Percentiles rank a stretch among this genome's conserved stretches.
These are phyloP conservation scores for Ziziphus jujuba DNA, from an alignment of 306 rosid genomes.

Conservation along the genomic window DNA sequence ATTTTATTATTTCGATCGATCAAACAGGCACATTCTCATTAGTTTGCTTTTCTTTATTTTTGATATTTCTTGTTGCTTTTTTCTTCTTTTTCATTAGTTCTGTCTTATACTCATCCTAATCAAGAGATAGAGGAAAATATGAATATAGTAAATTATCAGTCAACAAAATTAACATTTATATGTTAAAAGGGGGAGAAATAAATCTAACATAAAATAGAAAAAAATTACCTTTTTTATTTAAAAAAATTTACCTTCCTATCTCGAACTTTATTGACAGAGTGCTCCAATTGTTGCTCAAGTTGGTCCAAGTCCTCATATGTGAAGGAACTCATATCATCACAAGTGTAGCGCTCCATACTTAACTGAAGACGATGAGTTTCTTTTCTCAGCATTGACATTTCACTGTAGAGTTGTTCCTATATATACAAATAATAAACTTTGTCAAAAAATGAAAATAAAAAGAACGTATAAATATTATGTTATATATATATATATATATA, in stretches of 20 bases:
- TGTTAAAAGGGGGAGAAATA: too few relatives aligned
- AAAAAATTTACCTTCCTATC: not conserved
- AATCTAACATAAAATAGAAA: not conserved
- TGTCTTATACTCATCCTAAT: too few relatives aligned
- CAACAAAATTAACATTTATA: too few relatives aligned
- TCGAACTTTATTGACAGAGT: not conserved
- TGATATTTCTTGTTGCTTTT: too few relatives aligned
- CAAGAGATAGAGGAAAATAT: too few relatives aligned
- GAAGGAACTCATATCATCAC: not conserved
- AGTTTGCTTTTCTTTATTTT: too few relatives aligned
- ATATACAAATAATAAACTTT: not conserved
- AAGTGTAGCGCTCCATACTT: not conserved
- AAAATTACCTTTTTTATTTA: too few relatives aligned
- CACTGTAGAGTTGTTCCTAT: not conserved
- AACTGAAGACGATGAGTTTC: constrained; percentile 4
- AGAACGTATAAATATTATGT: not conserved
- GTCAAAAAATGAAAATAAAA: not conserved
- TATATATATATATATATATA: too few relatives aligned
- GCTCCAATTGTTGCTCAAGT: not conserved
- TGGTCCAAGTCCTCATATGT: not conserved
- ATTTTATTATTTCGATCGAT: too few relatives aligned
- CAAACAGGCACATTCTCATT: too few relatives aligned
- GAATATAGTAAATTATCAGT: too few relatives aligned
- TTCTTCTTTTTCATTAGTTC: too few relatives aligned
- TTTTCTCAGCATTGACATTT: not conserved